These are phyloP conservation scores for Clavulina sp. DNA, from an alignment of 768 basidiomycete species.

Conservation along the genomic window DNA sequence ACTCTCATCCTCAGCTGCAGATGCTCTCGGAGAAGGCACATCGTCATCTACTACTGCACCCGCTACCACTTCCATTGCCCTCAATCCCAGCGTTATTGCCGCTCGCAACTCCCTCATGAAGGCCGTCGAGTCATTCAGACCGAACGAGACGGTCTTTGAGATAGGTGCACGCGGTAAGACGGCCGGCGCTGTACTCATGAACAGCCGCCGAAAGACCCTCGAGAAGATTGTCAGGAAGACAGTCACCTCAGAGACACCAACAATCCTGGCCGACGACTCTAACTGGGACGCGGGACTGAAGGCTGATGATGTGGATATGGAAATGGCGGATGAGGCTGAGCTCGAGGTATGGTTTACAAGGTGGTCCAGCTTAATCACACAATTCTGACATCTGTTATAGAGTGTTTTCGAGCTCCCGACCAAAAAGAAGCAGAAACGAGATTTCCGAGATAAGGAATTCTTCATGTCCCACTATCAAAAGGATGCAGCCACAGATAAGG, in stretches of 20 bases:
- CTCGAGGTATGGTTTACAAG: no score
- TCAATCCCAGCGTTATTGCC: constrained; percentile 31
- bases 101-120: constrained; percentile 49
- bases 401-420: constrained; percentile 44
- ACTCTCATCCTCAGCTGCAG: neutral
- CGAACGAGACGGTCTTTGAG: constrained; percentile 83
- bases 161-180: constrained; percentile 54
- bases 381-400: constrained; percentile 23
- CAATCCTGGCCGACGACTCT: constrained; percentile 7
- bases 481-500: constrained; percentile 73
- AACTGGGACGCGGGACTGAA: constrained; percentile 32
- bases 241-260: no score
- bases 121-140: constrained; percentile 66
- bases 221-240: constrained; percentile 30
- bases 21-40: neutral
- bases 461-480: constrained; percentile 89
- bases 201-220: constrained; percentile 64
- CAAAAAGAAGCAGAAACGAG: constrained; percentile 26
- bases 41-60: constrained; percentile 24
- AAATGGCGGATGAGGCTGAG: constrained; percentile 8
- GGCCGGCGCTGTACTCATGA: constrained; percentile 63
- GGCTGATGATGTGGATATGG: constrained; percentile 65
- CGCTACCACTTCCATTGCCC: constrained; percentile 15
- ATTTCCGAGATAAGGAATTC: constrained; percentile 64
- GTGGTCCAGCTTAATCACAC: no score